phyloP scores from a whole-genome alignment of 306 rosid species.

The Glycyrrhiza uralensis region DNA sequence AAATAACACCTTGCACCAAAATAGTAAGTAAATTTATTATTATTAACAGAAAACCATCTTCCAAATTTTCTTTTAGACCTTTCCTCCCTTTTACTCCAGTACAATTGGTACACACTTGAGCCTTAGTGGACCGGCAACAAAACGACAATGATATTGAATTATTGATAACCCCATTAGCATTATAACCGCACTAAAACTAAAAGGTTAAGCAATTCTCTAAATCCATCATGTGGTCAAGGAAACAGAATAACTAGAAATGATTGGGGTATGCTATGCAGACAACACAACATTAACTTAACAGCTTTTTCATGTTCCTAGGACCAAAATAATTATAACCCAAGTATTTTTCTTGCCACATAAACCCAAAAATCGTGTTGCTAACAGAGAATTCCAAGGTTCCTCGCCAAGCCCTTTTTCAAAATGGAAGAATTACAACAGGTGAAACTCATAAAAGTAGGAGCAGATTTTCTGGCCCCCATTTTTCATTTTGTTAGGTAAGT shows the following conservation, averaged over 20 bases:
- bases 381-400: neutral
- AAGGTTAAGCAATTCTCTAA: conserved; percentile 15
- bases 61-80: conserved; percentile 20
- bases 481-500: neutral
- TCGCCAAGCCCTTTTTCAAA: no score
- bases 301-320: conserved; percentile 9
- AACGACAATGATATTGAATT: conserved; percentile 33
- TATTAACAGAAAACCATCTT: conserved; percentile 22
- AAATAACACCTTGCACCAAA: conserved; percentile 29
- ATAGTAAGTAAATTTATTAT: conserved; percentile 17
- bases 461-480: neutral
- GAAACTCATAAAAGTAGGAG: neutral
- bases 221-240: neutral
- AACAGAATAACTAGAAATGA: conserved; percentile 12
- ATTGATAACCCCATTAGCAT: conserved; percentile 26
- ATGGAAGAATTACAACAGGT: no score
- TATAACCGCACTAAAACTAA: conserved; percentile 15
- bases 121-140: conserved; percentile 29
- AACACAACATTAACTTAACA: neutral
- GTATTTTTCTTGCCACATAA: neutral
- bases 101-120: conserved; percentile 29
- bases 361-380: neutral
- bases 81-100: conserved; percentile 49
- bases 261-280: neutral
- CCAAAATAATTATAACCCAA: neutral